These are phyloP conservation scores for Phialophora chinensis DNA, from an alignment of 2,329 filamentous ascomycete genomes.

Conservation along the genomic window DNA sequence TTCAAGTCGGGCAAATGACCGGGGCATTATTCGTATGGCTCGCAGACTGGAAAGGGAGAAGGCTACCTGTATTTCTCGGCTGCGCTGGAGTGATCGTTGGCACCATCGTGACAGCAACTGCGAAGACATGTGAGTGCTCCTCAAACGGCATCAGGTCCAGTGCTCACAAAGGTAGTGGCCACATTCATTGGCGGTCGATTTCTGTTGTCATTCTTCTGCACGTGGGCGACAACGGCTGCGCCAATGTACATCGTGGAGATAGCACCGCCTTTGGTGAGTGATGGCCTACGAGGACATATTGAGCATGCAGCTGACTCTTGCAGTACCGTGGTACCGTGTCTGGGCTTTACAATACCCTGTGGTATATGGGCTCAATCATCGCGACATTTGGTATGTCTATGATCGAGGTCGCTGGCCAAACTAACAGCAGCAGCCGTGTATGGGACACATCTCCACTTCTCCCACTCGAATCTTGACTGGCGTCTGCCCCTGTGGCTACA, in stretches of 20 bases:
- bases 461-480: conserved; percentile 57
- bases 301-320: not conserved
- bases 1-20: conserved; percentile 52
- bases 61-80: conserved; percentile 42
- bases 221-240: conserved; percentile 51
- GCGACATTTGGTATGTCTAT: conserved; percentile 35
- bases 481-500: conserved; percentile 70
- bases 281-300: not conserved
- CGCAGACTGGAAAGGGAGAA: conserved; percentile 47
- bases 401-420: conserved; percentile 48
- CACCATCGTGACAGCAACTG: conserved; percentile 43
- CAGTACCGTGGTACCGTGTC: conserved; percentile 55
- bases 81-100: conserved; percentile 46
- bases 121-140: conserved; percentile 38
- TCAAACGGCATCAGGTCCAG: not conserved
- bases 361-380: conserved; percentile 59
- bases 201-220: conserved; percentile 48
- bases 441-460: conserved; percentile 43
- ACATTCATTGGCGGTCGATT: conserved; percentile 58
- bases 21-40: conserved; percentile 45
- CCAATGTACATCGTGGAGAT: conserved; percentile 53
- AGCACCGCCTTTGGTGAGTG: conserved; percentile 50
- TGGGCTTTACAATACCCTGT: conserved; percentile 61
- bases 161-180: conserved; percentile 33
- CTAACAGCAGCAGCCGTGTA: conserved; percentile 46